Conservation (phyloP, 257 asterid species). For the Solanum gandarillasii region DNA sequence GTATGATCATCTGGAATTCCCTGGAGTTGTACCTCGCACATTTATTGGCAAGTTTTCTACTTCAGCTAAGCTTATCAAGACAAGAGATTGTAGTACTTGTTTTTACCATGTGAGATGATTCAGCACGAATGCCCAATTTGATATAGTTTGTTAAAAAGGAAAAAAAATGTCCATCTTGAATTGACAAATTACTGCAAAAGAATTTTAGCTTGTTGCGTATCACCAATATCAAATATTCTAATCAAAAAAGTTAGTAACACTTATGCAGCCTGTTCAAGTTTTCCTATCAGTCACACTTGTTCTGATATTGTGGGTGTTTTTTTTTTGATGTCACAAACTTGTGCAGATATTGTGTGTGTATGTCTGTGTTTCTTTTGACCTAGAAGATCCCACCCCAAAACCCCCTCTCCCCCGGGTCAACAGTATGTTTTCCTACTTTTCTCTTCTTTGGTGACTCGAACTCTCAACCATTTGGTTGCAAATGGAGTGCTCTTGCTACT, state of each 20-base stretch:
- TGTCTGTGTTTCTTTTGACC: not conserved
- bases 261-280: not conserved
- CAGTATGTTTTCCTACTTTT: not conserved
- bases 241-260: not conserved
- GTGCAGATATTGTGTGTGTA: not conserved
- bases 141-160: not conserved
- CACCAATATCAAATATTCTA: not conserved
- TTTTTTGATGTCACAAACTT: not conserved
- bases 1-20: conserved; percentile 96
- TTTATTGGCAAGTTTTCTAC: conserved; percentile 50
- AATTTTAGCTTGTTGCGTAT: not conserved
- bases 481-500: not conserved
- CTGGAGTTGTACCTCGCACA: conserved; percentile 98
- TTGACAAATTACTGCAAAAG: not conserved
- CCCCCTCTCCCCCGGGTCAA: not conserved
- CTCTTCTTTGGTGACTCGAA: not conserved
- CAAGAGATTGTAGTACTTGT: not conserved
- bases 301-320: not conserved
- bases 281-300: not conserved
- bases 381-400: not conserved
- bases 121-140: not conserved
- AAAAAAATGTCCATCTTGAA: not conserved
- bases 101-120: not conserved
- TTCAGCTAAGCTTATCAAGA: not conserved
- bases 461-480: not conserved